Evolutionary conservation across 2,329 filamentous ascomycete species (phyloP), one percentile per base, ranked within the genome.

Genomic region (Fusarium mexicanum): DNA sequence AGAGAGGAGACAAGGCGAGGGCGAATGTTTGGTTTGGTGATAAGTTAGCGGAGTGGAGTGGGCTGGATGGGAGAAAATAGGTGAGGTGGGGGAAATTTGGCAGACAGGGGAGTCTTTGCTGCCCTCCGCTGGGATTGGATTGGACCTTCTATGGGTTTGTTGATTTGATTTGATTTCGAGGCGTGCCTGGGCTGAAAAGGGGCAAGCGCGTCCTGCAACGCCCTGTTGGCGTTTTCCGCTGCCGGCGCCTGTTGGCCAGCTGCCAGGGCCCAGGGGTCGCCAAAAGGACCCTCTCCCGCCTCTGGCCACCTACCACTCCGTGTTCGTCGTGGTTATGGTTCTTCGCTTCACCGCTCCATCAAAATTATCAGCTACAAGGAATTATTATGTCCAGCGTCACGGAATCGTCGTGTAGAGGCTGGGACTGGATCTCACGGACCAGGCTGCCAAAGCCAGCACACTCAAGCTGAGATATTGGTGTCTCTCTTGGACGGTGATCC

Each of bases 1-100:
- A 57, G 70, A 76, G 71, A 77, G 75, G 73, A 76, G 76, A 79
- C 54, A 61, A 71, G 68, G 54, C 54, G 67, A 78, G 76, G 71
- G 75, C 77, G 67, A 70, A 71, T 71, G 76, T 77, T 70, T 74
- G 65, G 71, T 72, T 78, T 78, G 76, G 71, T 72, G 76, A 76
- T 78, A 73, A 71, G 72, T 62, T 68, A 72, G 75, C 70, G 66
- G 69, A 72, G 71, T 63, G 75, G 75, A 76, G 50, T 53, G 50
- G 50, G n/a, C 50, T 76, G 68, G 71, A 76, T 75, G 68, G 71
- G 77, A 81, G 80, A 82, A 82, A 83, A 83, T 84, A 84, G 84
- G 84, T 64, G 59, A 65, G 60, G 67, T 85, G 84, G 85, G 84
- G 83, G 84, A 83, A 83, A 85, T 83, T 84, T 84, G 83, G 84